A percentile compares a stretch with the other conserved stretches of the same genome.
phyloP scores from a whole-genome alignment of 1,139 yeast genomes.

The Meyerozyma smithsonii region DNA sequence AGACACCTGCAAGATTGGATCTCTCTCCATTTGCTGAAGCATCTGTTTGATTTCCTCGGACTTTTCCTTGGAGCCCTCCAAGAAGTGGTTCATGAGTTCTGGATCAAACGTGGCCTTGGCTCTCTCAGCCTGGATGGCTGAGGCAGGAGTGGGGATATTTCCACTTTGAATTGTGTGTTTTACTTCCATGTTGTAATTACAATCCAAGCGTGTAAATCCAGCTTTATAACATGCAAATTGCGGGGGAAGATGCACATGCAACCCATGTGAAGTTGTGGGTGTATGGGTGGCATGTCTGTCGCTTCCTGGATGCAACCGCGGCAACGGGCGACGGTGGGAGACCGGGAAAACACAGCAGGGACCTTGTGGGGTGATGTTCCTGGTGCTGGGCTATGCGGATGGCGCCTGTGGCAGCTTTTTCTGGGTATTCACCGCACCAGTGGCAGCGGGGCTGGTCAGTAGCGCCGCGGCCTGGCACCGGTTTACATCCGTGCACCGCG shows the following conservation, averaged over 20 bases:
- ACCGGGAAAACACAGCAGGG: no score
- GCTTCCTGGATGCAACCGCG: no score
- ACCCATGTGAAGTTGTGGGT: slow-evolving; percentile 1
- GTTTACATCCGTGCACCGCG: no score
- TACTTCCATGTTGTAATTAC: background rate
- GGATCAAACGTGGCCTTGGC: slow-evolving; percentile 33
- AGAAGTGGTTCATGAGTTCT: slow-evolving; percentile 40
- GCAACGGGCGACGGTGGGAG: no score
- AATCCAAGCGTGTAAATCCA: background rate
- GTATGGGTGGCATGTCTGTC: no score
- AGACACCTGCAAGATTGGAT: slow-evolving; percentile 38
- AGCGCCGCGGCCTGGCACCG: no score
- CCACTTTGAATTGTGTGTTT: slow-evolving; percentile 2
- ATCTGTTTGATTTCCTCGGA: slow-evolving; percentile 30
- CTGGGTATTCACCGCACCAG: no score
- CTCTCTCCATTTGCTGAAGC: slow-evolving; percentile 46
- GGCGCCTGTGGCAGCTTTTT: no score
- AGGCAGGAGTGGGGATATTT: slow-evolving; percentile 32
- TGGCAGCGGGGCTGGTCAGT: no score
- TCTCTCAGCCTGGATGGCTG: slow-evolving; percentile 32
- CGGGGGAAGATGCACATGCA: slow-evolving; percentile 3
- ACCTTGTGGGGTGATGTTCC: no score
- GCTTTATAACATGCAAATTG: slow-evolving; percentile 1
- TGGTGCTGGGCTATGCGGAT: no score
- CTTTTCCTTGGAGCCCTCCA: slow-evolving; percentile 39